A percentile compares a stretch with the other conserved stretches of the same genome.
phyloP scores from a whole-genome alignment of 2,329 filamentous ascomycete genomes.

The Verticillium zaregamsianum region DNA sequence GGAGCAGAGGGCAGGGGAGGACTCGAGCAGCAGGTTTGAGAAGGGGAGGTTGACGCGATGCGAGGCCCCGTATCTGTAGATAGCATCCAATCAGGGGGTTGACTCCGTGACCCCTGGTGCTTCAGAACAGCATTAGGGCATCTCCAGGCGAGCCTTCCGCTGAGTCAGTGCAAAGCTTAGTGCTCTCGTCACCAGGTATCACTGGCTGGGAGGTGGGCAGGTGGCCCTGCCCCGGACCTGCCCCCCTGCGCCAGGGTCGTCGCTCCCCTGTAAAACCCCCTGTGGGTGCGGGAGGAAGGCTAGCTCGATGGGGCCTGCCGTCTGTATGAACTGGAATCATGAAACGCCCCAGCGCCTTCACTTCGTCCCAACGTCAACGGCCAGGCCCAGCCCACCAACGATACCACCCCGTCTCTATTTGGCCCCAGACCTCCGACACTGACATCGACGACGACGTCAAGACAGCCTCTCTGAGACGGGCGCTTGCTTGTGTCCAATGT shows the following conservation, averaged over 20 bases:
- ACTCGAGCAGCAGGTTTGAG: not conserved
- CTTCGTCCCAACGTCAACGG: not conserved
- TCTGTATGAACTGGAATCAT: not conserved
- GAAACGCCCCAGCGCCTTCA: not conserved
- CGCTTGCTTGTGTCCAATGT: not conserved
- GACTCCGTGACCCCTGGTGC: not conserved
- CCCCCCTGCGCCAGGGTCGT: not conserved
- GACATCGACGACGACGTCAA: not conserved
- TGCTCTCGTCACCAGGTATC: not conserved
- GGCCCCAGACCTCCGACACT: not conserved
- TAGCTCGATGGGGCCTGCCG: not conserved
- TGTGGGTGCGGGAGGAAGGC: not conserved
- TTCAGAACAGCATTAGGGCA: not conserved
- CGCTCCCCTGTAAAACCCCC: too few relatives aligned
- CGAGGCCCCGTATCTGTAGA: not conserved
- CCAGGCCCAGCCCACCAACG: not conserved
- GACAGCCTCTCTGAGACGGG: not conserved
- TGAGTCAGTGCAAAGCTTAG: not conserved
- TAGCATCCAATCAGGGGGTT: not conserved
- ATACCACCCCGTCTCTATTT: not conserved
- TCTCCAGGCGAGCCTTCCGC: not conserved
- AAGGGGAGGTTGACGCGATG: not conserved
- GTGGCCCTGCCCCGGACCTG: not conserved
- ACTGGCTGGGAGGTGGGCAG: not conserved
- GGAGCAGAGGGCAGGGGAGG: not conserved